These are phyloP conservation scores for Cantharellus anzutake DNA, from an alignment of 768 basidiomycete species.

Conservation along the genomic window DNA sequence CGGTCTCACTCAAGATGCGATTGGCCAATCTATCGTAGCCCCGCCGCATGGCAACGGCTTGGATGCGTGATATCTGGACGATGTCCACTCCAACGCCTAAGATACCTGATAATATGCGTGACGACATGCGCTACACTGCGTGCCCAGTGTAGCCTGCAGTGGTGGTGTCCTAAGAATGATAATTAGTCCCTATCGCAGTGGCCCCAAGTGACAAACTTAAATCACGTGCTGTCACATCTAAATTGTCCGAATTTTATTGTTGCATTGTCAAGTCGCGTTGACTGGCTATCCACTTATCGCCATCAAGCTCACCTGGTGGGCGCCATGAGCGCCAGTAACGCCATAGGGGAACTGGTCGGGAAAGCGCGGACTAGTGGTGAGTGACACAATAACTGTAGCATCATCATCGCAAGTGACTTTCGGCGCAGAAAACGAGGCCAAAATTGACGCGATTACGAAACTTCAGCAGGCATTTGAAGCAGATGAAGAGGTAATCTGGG, in stretches of 20 bases:
- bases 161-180: too few species aligned
- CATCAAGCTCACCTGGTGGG: background rate
- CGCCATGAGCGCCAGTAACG: background rate
- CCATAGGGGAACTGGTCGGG: background rate
- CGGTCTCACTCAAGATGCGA: slow-evolving; percentile 39
- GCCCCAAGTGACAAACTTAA: too few species aligned
- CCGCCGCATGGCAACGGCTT: slow-evolving; percentile 31
- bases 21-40: slow-evolving; percentile 28
- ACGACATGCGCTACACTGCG: background rate
- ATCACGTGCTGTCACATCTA: too few species aligned
- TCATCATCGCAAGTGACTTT: background rate
- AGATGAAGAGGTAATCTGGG: slow-evolving; percentile 37
- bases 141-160: too few species aligned
- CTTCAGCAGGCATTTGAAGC: slow-evolving; percentile 57
- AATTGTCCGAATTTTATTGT: too few species aligned
- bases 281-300: background rate
- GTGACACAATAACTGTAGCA: slow-evolving; percentile 5
- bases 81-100: slow-evolving; percentile 65
- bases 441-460: slow-evolving; percentile 63
- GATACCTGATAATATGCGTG: slow-evolving; percentile 16
- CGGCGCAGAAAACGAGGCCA: slow-evolving; percentile 51
- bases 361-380: background rate
- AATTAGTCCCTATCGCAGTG: too few species aligned
- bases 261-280: background rate
- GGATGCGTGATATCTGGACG: slow-evolving; percentile 47